Base-by-base conservation (phyloP, 306 rosid genomes). In the Canavalia gladiata region DNA sequence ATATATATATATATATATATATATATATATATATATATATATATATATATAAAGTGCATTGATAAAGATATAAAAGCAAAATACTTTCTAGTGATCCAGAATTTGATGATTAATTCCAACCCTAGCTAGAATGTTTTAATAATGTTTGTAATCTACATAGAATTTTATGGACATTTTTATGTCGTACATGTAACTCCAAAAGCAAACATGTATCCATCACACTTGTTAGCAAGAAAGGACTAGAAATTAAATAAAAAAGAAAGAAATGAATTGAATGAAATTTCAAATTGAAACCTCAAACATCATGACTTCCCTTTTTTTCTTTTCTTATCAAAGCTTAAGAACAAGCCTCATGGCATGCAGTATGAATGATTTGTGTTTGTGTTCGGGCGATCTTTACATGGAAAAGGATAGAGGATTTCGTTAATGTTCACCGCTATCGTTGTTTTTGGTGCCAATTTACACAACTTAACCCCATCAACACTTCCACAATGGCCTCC, bases 391-490 rank as follows among this genome's bases (percentile, higher is more conserved):
- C 25, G 25, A 18, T 18, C 25, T 18, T 18, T 18, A 18, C 25
- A 18, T 18, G 25, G 25, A 18, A 18, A 18, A 18, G 25, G 25
- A 18, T 18, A 18, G 25, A 18, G 25, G 25, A 18, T 18, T 18
- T 18, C 25, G 25, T 18, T 18, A 18, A 18, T 18, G 25, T 18
- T 49, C 13, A 13, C 8, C 11, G 6, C 69, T 71, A 77, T 58
- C 81, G 66, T 30, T 62, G 82, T 81, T 87, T 78, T 70, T 77
- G 89, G 65, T 59, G 55, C 89, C 82, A 74, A 71, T 78, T 87
- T 75, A 89, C 67, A 55, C 83, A 87, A 81, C 95, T 87, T 84
- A 92, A 69, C 63, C 91, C 97, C 29, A 90, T 87, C 86, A 92
- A 77, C 6, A 87, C 87, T 55, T 85, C 88, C 7, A 88, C 88